Evolutionary conservation across 106 monocot species (phyloP).

Genomic region (Platanthera guangdongensis): DNA sequence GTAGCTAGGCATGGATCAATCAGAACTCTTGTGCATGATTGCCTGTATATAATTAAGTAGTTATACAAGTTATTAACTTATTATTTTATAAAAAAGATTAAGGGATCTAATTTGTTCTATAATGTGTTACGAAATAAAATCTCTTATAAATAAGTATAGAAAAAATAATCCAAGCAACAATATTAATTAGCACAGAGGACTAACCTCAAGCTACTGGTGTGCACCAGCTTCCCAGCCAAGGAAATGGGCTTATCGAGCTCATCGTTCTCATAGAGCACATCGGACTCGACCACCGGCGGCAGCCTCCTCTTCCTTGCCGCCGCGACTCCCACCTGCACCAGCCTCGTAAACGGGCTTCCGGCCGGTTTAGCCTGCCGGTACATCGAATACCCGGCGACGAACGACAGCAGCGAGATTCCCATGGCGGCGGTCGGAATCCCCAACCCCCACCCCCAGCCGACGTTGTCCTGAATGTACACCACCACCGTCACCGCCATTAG

Average conservation of each 20-base stretch:
- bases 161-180: neutral
- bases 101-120: too few species aligned
- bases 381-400: conserved; percentile 38
- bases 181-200: neutral
- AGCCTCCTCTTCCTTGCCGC: conserved; percentile 69
- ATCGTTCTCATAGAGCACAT: conserved; percentile 54
- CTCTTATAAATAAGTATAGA: too few species aligned
- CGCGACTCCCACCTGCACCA: conserved; percentile 50
- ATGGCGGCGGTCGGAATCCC: conserved; percentile 52
- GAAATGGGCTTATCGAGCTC: conserved; percentile 65
- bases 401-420: conserved; percentile 37
- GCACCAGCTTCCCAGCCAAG: conserved; percentile 48
- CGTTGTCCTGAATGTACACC: conserved; percentile 65
- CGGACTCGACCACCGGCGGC: conserved; percentile 11
- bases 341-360: conserved; percentile 57
- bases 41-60: too few species aligned
- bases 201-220: conserved; percentile 59
- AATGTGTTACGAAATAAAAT: too few species aligned
- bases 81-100: too few species aligned
- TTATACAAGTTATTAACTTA: too few species aligned
- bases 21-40: too few species aligned
- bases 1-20: too few species aligned
- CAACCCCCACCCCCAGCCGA: conserved; percentile 61
- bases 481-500: conserved; percentile 54
- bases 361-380: conserved; percentile 34